Base-by-base conservation (phyloP, 495 filamentous ascomycete genomes). In the Neurospora sublineolata region DNA sequence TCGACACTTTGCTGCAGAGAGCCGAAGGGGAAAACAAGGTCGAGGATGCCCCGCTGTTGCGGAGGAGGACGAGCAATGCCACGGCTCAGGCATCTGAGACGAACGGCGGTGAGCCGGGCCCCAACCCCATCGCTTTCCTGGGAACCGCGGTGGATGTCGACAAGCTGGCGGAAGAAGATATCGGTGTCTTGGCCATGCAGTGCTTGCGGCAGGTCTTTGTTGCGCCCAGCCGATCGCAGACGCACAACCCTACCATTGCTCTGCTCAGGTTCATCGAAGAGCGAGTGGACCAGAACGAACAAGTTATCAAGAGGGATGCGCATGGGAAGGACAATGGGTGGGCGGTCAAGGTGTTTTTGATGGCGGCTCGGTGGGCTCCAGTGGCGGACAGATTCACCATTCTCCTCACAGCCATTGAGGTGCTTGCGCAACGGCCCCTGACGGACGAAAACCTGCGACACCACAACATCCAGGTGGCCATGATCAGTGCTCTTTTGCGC, bases 361-460 rank as follows among this genome's bases (percentile, higher is more conserved):
- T 93, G 73, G 85, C 91, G 37, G 88, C 91, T 64, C 87, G 89
- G 69, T 97, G 93, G 93, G 91, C 93, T 37, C 93, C 94, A 0
- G 94, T 97, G 10, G 93, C 96, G 73, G 91, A 95, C 77, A 92
- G 94, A 38, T 97, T 93, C 82, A 87, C 94, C 38, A 94, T 97
- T 68, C 82, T 97, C 58, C 86, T 94, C 42, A 90, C 90, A 0
- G 85, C 91, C 16, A 91, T 94, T 83, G 94, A 97, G 64, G 86
- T 84, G 4, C 81, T 97, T 44, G 80, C 90, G 18, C 84, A 85
- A 36, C 89, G 87, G 12, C 86, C 87, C 3, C 81, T 93, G 14
- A 84, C 82, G 16, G 90, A 93, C 76, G 86, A 90, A 11, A 87
- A 88, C 23, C 73, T 96, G 68, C 84, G 86, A 20, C 87, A 90